A percentile compares a stretch with the other conserved stretches of the same genome.
Evolutionary conservation across 441 rosid species (phyloP).

Genomic region (Adansonia grandidieri): DNA sequence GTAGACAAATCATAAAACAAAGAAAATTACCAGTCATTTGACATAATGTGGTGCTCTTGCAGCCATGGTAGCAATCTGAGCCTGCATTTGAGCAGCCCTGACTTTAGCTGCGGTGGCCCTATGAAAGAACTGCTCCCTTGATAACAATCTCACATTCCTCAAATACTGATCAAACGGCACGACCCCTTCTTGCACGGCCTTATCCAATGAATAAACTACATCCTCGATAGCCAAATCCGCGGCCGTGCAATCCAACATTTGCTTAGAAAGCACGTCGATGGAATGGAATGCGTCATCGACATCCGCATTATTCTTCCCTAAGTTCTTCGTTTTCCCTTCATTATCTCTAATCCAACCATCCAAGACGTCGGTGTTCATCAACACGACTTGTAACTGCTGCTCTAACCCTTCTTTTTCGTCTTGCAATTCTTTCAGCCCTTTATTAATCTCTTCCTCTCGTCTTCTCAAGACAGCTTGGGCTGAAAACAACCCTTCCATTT

Average conservation of each 20-base stretch:
- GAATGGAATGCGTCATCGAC: slow-evolving; percentile 69
- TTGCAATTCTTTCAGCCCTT: slow-evolving; percentile 77
- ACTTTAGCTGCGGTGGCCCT: slow-evolving; percentile 81
- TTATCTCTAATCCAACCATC: slow-evolving; percentile 78
- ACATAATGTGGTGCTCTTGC: slow-evolving; percentile 55
- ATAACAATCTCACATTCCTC: slow-evolving; percentile 82
- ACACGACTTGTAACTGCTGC: slow-evolving; percentile 77
- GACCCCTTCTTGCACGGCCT: slow-evolving; percentile 78
- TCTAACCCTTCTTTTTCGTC: slow-evolving; percentile 81
- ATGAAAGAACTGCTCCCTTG: slow-evolving; percentile 92
- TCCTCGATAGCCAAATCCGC: slow-evolving; percentile 90
- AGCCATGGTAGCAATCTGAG: slow-evolving; percentile 80
- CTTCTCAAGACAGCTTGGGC: slow-evolving; percentile 66
- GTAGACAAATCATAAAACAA: slow-evolving; percentile 3
- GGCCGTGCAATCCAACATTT: slow-evolving; percentile 76
- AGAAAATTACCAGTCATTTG: slow-evolving; percentile 32
- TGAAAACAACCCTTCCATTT: slow-evolving; percentile 73
- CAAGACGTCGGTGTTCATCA: slow-evolving; percentile 74
- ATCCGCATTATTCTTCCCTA: slow-evolving; percentile 40
- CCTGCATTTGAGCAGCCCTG: slow-evolving; percentile 88
- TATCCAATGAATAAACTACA: slow-evolving; percentile 73
- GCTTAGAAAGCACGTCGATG: slow-evolving; percentile 65
- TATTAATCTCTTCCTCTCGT: slow-evolving; percentile 65
- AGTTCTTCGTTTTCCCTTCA: slow-evolving; percentile 48
- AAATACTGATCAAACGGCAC: slow-evolving; percentile 83